phyloP scores from a whole-genome alignment of 768 basidiomycete species.

The Tricholoma flavovirens region DNA sequence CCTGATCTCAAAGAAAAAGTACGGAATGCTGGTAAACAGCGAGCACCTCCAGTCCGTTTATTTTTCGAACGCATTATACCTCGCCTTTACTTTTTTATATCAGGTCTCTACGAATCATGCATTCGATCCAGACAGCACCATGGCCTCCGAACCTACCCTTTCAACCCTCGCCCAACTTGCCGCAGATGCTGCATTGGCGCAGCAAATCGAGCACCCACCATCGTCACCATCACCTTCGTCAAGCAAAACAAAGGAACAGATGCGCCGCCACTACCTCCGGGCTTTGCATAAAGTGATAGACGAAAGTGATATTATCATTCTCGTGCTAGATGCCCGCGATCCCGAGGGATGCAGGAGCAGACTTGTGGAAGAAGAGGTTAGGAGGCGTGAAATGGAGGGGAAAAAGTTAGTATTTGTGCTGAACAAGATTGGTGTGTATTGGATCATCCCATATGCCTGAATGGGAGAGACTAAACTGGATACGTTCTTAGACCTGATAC shows the following conservation, averaged over 20 bases:
- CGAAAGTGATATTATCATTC: conserved; percentile 84
- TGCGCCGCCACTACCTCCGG: conserved; percentile 69
- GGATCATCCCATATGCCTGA: not conserved
- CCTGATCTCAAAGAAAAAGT: conserved; percentile 60
- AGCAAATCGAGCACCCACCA: conserved; percentile 23
- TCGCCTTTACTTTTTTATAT: not conserved
- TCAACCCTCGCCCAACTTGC: conserved; percentile 52
- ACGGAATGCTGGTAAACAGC: conserved; percentile 46
- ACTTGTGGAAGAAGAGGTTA: conserved; percentile 91
- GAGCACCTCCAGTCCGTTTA: conserved; percentile 34
- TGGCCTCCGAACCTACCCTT: conserved; percentile 65
- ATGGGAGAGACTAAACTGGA: not conserved
- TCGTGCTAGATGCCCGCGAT: conserved; percentile 90
- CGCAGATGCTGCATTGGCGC: conserved; percentile 19
- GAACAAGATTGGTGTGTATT: conserved; percentile 87
- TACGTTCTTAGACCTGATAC: conserved; percentile 68
- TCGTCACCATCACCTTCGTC: conserved; percentile 24
- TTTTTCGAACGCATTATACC: not conserved
- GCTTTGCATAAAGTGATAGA: conserved; percentile 90
- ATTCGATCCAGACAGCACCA: conserved; percentile 52
- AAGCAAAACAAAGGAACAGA: conserved; percentile 60
- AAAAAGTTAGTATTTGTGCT: conserved; percentile 91
- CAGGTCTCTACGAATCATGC: conserved; percentile 18
- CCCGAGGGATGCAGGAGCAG: conserved; percentile 91
- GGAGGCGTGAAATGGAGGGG: conserved; percentile 76